Base-by-base conservation (phyloP, 2,329 filamentous ascomycete species). In the Colletotrichum sublineola region DNA sequence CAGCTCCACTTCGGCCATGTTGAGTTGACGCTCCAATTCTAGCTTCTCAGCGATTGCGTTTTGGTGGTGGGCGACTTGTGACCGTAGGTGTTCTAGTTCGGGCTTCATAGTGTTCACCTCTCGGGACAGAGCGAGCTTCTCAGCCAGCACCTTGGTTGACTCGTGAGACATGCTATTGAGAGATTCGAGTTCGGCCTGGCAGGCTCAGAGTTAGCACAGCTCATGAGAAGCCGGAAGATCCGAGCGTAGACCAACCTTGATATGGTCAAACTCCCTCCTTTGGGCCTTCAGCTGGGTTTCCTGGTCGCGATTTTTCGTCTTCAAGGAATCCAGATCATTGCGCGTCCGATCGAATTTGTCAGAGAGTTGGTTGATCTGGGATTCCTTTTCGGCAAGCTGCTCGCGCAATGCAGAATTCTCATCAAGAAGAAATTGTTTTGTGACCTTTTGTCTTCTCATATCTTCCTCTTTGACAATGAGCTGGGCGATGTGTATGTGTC, bases 21-120 rank as follows among this genome's bases (percentile, higher is more conserved):
- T 92, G 38, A 97, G 81, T 81, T 96, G 93, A 58, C 93, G 91
- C 78, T 96, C 92, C 18, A 98, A 83, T 2, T 92, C 88, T 57
- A 96, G 86, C 80, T 97, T 97, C 79, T 97, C 94, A 1, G 92
- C 86, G 20, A 97, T 85, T 14, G 94, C 84, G 2, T 88, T 87
- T 77, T 95, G 91, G 66, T 95, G 90, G 18, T 86, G 85, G 38
- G 83, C 78, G 14, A 90, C 79, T 76, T 90, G 88, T 2, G 87
- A 85, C 74, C 84, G 83, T 36, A 91, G 81, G 68, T 90, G 87
- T 52, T 90, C 87, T 20, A 90, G 75, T 75, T 91, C 88, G 33
- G 87, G 88, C 73, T 87, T 87, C 14, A 91, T 78, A 8, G 84
- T 79, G 38, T 85, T 84, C 9, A 90, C 77, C 75, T 90, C 88